A percentile compares a stretch with the other conserved stretches of the same genome.
phyloP scores from a whole-genome alignment of 345 rosid species.

The Zanthoxylum bungeanum region DNA sequence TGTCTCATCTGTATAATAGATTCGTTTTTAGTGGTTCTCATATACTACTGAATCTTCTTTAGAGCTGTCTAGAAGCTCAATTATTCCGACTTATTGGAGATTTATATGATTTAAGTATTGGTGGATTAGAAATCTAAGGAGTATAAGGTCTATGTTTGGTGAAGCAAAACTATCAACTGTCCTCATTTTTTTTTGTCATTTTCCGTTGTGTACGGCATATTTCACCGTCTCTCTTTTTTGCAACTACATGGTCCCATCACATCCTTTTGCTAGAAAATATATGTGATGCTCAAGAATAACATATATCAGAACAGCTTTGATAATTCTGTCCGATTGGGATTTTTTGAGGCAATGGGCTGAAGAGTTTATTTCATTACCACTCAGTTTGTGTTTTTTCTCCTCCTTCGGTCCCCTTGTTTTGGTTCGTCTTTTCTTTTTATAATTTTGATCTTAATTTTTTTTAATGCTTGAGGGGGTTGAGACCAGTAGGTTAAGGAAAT shows the following conservation, averaged over 20 bases:
- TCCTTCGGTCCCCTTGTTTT: not conserved
- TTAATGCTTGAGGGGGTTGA: not conserved
- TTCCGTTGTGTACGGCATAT: not conserved
- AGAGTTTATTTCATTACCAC: not conserved
- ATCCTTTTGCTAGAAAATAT: not conserved
- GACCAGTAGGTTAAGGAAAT: not conserved
- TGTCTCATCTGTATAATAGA: not conserved
- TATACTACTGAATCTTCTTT: not conserved
- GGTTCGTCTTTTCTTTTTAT: not conserved
- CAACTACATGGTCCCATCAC: not conserved
- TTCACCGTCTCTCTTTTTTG: not conserved
- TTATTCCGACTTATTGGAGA: not conserved
- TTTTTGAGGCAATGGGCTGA: not conserved
- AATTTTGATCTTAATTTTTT: not conserved
- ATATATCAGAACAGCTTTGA: not conserved
- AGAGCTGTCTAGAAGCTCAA: constrained; percentile 4
- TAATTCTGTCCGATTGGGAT: not conserved
- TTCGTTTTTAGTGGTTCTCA: constrained; percentile 10
- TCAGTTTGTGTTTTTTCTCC: not conserved
- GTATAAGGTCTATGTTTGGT: constrained; percentile 9
- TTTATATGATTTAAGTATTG: not conserved
- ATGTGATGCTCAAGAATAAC: not conserved
- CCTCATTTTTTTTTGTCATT: constrained; percentile 9
- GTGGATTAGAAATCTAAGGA: constrained; percentile 13
- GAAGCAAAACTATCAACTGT: constrained; percentile 11